Conservation (phyloP, 108 stramenopile species). For the Fragilaria crotonensis region DNA sequence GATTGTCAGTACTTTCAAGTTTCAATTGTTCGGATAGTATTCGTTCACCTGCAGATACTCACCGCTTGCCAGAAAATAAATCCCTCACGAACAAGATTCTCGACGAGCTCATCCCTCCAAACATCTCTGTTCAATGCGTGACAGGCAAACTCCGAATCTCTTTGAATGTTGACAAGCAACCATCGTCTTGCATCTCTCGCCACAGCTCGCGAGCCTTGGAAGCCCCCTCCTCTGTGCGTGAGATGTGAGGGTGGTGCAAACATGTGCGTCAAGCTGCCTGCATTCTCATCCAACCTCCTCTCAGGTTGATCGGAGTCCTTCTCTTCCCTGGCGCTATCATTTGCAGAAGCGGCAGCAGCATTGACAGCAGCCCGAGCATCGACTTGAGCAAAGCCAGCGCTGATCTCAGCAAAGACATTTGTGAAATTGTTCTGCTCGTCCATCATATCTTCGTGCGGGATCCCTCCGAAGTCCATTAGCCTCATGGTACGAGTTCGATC, state of each 20-base stretch:
- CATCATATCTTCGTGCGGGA: constrained; percentile 5
- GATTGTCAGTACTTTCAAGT: background rate
- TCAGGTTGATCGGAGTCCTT: constrained; percentile 3
- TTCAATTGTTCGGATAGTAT: background rate
- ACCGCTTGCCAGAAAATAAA: constrained; percentile 93
- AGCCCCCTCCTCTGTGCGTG: constrained; percentile 65
- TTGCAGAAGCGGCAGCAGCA: background rate
- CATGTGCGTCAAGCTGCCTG: constrained; percentile 55
- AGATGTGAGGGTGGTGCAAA: constrained; percentile 72
- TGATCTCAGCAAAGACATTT: background rate
- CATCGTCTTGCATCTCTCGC: constrained; percentile 84
- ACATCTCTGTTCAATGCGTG: constrained; percentile 95
- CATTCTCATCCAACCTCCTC: background rate
- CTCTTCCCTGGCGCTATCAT: constrained; percentile 10
- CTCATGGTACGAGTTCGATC: constrained; percentile 81
- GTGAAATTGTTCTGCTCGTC: background rate
- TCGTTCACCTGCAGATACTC: constrained; percentile 12
- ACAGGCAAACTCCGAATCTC: constrained; percentile 79
- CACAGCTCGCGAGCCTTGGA: constrained; percentile 70
- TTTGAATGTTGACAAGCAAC: constrained; percentile 89
- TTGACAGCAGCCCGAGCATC: constrained; percentile 5
- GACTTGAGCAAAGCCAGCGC: background rate
- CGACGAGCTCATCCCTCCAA: constrained; percentile 93
- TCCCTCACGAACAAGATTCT: constrained; percentile 83
- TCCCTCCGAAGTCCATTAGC: constrained; percentile 43